These are phyloP conservation scores for Schizochytrium sp. DNA, from an alignment of 108 stramenopile genomes.

Conservation along the genomic window DNA sequence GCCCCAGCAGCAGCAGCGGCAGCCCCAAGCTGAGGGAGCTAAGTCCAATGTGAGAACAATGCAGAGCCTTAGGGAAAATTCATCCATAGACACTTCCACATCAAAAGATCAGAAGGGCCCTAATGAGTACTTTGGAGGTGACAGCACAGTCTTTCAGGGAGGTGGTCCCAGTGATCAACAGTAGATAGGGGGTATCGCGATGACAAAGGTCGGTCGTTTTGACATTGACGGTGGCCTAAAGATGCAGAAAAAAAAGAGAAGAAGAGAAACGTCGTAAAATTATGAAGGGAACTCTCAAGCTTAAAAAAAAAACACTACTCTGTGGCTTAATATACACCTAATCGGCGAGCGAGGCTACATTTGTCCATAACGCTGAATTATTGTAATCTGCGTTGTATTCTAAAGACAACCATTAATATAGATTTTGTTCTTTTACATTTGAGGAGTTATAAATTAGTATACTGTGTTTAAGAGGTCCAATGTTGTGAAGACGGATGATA, in stretches of 20 bases:
- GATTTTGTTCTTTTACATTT: too few species aligned
- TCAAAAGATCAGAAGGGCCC: not conserved
- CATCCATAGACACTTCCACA: not conserved
- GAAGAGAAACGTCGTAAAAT: too few species aligned
- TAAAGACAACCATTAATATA: too few species aligned
- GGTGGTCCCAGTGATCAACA: not conserved
- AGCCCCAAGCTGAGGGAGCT: not conserved
- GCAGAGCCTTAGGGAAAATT: not conserved
- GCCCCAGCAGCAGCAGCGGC: not conserved
- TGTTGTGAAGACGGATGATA: too few species aligned
- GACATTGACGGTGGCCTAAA: not conserved
- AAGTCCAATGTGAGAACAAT: not conserved
- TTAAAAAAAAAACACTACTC: too few species aligned
- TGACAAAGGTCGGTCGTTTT: not conserved
- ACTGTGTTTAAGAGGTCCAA: too few species aligned
- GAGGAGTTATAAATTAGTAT: too few species aligned
- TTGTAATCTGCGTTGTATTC: too few species aligned
- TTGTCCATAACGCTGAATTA: too few species aligned
- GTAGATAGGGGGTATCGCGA: not conserved
- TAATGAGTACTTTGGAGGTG: constrained; percentile 60
- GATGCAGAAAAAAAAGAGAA: not conserved
- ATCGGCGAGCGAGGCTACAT: too few species aligned
- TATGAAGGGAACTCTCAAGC: too few species aligned
- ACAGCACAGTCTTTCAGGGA: constrained; percentile 7
- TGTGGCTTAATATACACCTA: too few species aligned